A percentile compares a stretch with the other conserved stretches of the same genome.
phyloP scores from a whole-genome alignment of 2,329 filamentous ascomycete species.

The Lecanicillium sp. region DNA sequence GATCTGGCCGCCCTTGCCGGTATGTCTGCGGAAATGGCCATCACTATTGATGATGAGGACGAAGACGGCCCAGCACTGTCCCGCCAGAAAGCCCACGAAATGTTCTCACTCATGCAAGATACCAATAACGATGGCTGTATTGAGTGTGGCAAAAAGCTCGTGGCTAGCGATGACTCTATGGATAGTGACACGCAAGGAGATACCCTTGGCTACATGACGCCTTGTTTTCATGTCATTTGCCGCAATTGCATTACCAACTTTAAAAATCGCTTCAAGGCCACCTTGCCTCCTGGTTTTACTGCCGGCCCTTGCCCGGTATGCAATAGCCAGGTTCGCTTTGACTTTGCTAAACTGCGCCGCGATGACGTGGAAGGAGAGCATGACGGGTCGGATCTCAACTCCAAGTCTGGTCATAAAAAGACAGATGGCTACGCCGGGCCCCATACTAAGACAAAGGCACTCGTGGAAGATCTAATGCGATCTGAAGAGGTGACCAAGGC shows the following conservation, averaged over 20 bases:
- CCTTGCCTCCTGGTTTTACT: slow-evolving; percentile 30
- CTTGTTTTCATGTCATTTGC: slow-evolving; percentile 84
- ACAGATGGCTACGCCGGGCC: slow-evolving; percentile 72
- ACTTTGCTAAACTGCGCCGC: slow-evolving; percentile 63
- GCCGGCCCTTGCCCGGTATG: slow-evolving; percentile 63
- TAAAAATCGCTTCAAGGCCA: slow-evolving; percentile 43
- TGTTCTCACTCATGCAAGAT: slow-evolving; percentile 77
- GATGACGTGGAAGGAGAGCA: slow-evolving; percentile 53
- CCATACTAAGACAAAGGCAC: slow-evolving; percentile 82
- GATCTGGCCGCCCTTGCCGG: slow-evolving; percentile 77
- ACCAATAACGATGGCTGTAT: slow-evolving; percentile 71
- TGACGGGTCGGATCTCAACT: slow-evolving; percentile 37
- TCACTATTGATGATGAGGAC: slow-evolving; percentile 79
- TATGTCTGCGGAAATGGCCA: slow-evolving; percentile 75
- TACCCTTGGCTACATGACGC: slow-evolving; percentile 71
- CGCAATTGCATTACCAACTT: slow-evolving; percentile 61
- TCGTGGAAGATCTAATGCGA: slow-evolving; percentile 67
- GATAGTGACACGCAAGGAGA: slow-evolving; percentile 56
- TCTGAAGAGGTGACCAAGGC: slow-evolving; percentile 57
- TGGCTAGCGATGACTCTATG: slow-evolving; percentile 44
- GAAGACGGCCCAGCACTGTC: slow-evolving; percentile 54
- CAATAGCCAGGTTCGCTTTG: slow-evolving; percentile 53
- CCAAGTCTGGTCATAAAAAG: slow-evolving; percentile 41
- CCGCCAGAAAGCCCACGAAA: slow-evolving; percentile 73
- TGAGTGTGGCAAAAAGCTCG: slow-evolving; percentile 61